Percentiles rank a stretch among this genome's conserved stretches.
Conservation (phyloP, 2,329 filamentous ascomycete genomes). For the Lizonia empirigonia region DNA sequence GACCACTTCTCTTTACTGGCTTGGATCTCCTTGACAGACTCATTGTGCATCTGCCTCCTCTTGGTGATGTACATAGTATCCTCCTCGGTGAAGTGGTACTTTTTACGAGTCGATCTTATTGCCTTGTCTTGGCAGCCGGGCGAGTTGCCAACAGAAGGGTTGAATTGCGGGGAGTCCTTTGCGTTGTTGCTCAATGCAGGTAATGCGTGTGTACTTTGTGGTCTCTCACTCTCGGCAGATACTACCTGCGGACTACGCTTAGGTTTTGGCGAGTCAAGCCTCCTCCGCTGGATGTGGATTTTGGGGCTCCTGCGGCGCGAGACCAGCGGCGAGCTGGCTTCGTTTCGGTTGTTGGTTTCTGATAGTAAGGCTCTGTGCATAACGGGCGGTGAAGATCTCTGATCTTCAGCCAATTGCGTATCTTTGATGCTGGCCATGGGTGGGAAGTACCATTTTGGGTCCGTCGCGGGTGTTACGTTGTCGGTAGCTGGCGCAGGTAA, state of each 20-base stretch:
- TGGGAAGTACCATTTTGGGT: conserved; percentile 38
- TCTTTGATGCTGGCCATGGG: conserved; percentile 10
- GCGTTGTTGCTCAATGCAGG: not conserved
- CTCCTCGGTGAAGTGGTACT: conserved; percentile 38
- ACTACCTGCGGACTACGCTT: not conserved
- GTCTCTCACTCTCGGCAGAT: not conserved
- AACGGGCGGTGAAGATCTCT: conserved; percentile 2
- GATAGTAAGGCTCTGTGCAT: not conserved
- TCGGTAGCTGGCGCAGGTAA: conserved; percentile 13
- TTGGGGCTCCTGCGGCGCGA: conserved; percentile 20
- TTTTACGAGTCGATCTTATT: not conserved
- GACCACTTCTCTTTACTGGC: conserved; percentile 9
- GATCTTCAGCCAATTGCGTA: not conserved
- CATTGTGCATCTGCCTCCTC: conserved; percentile 31
- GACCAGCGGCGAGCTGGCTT: conserved; percentile 1
- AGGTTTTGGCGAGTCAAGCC: not conserved
- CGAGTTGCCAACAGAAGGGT: not conserved
- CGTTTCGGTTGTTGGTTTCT: not conserved
- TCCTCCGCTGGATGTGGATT: conserved; percentile 20
- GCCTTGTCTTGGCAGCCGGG: too few species aligned
- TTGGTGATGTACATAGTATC: conserved; percentile 47
- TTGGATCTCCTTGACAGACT: conserved; percentile 32
- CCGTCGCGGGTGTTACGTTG: conserved; percentile 30
- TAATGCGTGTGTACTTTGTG: not conserved
- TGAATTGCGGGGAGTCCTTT: too few species aligned